Percentiles rank a stretch among this genome's conserved stretches.
Conservation (phyloP, 345 rosid genomes). For the Murraya paniculata region DNA sequence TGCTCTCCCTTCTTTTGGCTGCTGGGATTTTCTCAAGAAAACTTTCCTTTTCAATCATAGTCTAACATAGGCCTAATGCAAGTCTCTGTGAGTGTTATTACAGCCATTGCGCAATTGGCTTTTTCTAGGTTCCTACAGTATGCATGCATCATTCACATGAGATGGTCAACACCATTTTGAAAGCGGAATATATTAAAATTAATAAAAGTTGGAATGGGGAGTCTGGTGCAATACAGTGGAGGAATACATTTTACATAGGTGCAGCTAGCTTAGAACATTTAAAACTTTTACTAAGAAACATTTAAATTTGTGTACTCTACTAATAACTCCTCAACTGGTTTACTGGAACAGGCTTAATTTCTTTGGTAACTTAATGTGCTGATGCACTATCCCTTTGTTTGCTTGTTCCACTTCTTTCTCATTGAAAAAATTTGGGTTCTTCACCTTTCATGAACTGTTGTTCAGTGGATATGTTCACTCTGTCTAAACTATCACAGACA, state of each 20-base stretch:
- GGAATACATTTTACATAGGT: neutral
- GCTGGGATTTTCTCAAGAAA: neutral
- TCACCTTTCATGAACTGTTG: neutral
- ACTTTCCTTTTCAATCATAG: neutral
- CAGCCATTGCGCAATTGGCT: neutral
- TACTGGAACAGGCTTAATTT: neutral
- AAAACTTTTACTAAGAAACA: neutral
- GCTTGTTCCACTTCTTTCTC: neutral
- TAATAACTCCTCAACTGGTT: neutral
- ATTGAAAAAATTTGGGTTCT: neutral
- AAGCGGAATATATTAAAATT: neutral
- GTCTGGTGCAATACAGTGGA: neutral
- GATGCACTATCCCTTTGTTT: neutral
- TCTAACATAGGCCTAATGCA: neutral
- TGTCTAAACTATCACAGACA: slow-evolving; percentile 51
- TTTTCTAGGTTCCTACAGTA: neutral
- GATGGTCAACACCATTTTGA: neutral
- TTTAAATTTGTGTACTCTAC: neutral
- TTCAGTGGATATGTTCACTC: slow-evolving; percentile 24
- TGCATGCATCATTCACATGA: neutral
- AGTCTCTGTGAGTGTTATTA: neutral
- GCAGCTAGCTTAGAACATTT: neutral
- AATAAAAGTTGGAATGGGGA: neutral
- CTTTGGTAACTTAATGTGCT: neutral
- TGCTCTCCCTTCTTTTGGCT: neutral